Conservation (phyloP, 176 grass and related monocot species). For the Otatea glauca region DNA sequence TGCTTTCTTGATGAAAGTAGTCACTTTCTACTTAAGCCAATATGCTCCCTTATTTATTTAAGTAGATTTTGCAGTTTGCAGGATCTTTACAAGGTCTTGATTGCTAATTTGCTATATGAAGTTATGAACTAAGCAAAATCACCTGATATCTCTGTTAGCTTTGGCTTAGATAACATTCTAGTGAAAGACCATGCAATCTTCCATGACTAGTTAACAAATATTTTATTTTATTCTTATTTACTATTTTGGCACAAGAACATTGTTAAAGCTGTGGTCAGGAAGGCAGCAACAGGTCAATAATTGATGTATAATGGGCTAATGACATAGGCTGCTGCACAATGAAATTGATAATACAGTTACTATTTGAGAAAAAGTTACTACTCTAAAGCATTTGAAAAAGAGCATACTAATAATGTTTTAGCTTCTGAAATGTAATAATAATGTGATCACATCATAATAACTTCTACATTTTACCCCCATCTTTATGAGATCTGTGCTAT, state of each 20-base stretch:
- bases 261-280: background rate
- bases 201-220: constrained; percentile 1
- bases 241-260: background rate
- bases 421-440: constrained; percentile 23
- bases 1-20: background rate
- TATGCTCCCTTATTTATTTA: background rate
- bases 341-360: background rate
- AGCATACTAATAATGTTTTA: constrained; percentile 3
- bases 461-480: background rate
- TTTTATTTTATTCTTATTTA: constrained; percentile 14
- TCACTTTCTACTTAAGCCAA: background rate
- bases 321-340: background rate
- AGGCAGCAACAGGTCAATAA: background rate
- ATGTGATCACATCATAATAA: background rate
- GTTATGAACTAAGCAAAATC: constrained; percentile 3
- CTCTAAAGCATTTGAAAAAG: constrained; percentile 1
- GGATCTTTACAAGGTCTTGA: background rate
- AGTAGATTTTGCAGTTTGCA: background rate
- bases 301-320: constrained; percentile 3
- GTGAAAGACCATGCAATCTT: constrained; percentile 16
- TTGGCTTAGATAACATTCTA: constrained; percentile 11
- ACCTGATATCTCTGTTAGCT: constrained; percentile 24
- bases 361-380: background rate
- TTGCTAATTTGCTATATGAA: background rate
- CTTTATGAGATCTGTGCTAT: constrained; percentile 2